Base-by-base conservation (phyloP, 441 rosid genomes). In the Pelargonium cotyledonis region DNA sequence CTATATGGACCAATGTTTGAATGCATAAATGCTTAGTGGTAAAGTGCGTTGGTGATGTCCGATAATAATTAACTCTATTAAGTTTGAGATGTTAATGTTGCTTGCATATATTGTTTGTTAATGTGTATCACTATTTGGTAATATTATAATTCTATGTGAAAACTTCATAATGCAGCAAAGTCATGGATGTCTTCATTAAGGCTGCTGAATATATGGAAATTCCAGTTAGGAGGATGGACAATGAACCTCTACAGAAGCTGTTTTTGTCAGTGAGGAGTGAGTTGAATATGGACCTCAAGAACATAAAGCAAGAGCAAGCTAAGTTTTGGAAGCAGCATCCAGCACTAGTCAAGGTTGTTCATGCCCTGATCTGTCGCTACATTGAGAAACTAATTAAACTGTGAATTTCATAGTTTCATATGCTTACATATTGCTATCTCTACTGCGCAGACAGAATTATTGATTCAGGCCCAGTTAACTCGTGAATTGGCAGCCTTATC, bases 241-340 rank as follows among this genome's bases (percentile, higher is more conserved):
- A 88, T 71, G 99, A 95, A 77, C 99, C 99, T 61, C 97, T 95
- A 68, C 97, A 90, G 81, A 95, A 90, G 85, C 84, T 95, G 73
- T 95, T 95, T 84, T 76, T 91, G 86, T 86, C 95, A 12, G 99
- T 95, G 60, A 84, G 99, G 83, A 92, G 99, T 73, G 99, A 95
- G 82, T 82, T 95, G 81, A 92, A 95, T 79, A 80, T 95, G 80
- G 99, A 95, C 79, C 91, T 80, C 18, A 92, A 92, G 85, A 95
- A 90, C 82, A 88, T 90, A 72, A 95, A 95, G 89, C 98, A 95
- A 86, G 99, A 95, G 81, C 99, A 95, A 79, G 98, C 98, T 69
- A 95, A 92, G 83, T 95, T 92, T 80, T 95, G 93, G 98, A 95
- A 92, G 86, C 98, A 92, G 83, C 95, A 95, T 80, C 99, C 99